phyloP scores from a whole-genome alignment of 2,329 filamentous ascomycete genomes.

The Xylaria multiplex region DNA sequence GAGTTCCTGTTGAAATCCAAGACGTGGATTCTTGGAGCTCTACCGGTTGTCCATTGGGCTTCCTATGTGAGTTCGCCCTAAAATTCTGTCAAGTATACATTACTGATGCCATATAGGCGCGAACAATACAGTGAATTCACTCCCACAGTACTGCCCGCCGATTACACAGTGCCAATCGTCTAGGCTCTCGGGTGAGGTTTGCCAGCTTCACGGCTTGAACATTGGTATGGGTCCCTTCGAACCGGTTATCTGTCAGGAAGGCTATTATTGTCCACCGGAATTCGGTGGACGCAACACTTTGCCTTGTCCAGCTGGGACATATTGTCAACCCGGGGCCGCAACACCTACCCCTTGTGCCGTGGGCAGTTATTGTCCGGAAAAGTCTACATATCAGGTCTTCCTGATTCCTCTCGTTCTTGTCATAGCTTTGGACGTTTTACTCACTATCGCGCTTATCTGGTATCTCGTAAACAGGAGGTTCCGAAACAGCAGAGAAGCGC shows the following conservation, averaged over 20 bases:
- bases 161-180: conserved; percentile 51
- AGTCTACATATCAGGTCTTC: conserved; percentile 54
- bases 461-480: conserved; percentile 52
- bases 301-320: conserved; percentile 59
- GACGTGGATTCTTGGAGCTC: conserved; percentile 50
- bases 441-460: conserved; percentile 52
- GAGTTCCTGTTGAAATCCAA: conserved; percentile 55
- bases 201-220: conserved; percentile 49
- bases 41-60: conserved; percentile 54
- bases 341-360: conserved; percentile 58
- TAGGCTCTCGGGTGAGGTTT: conserved; percentile 51
- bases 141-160: conserved; percentile 58
- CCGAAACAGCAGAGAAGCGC: conserved; percentile 45
- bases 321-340: conserved; percentile 61
- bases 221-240: conserved; percentile 60
- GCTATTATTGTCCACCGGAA: conserved; percentile 59
- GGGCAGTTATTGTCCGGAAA: conserved; percentile 59
- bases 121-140: conserved; percentile 59
- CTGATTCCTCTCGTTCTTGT: conserved; percentile 57
- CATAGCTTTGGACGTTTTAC: conserved; percentile 54
- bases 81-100: conserved; percentile 26
- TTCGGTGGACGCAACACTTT: conserved; percentile 52
- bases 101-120: conserved; percentile 46
- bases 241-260: conserved; percentile 60
- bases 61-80: conserved; percentile 52